Base-by-base conservation (phyloP, 179 eudicot species). In the Monotropa hypopitys region DNA sequence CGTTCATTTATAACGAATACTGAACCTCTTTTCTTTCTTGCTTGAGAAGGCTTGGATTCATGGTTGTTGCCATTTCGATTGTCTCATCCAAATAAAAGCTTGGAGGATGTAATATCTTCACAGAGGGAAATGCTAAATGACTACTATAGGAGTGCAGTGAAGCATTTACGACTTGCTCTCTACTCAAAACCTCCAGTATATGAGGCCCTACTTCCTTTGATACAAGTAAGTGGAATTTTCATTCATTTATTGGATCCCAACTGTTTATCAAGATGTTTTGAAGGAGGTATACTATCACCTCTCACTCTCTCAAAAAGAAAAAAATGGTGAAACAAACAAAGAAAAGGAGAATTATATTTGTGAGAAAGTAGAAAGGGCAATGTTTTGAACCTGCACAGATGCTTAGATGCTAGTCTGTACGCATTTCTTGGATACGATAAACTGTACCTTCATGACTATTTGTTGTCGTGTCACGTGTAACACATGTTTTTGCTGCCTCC, bases 131-230 rank as follows among this genome's bases (percentile, higher is more conserved):
- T 77, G 74, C 85, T 74, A 35, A 84, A 81, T 78, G 85, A 82
- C 70, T 15, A 81, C 78, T 92, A 88, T 80, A 86, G 81, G 77
- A 79, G 77, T 76, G 97, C 98, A 45, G 74, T 94, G 78, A 86
- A 88, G 79, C 84, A 87, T 82, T 83, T 94, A 77, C 85, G 84
- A 65, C 83, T 72, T 84, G 94, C 98, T 80, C 85, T 89, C 77
- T 72, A 85, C 72, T 86, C 89, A 69, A 81, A 87, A 75, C 88
- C 92, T 78, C 91, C 96, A 16, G 83, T 83, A 32, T 79, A 83
- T 38, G 96, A 89, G 85, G 93, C 98, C 70, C 70, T 94, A 75
- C 87, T 90, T 76, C 98, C 98, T 73, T 77, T 89, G 57, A 80
- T 90, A 79, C 98, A 92, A 94, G 98, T 92, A 84, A 51, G 40